phyloP scores from a whole-genome alignment of 257 asterid genomes.

The Phtheirospermum japonicum region DNA sequence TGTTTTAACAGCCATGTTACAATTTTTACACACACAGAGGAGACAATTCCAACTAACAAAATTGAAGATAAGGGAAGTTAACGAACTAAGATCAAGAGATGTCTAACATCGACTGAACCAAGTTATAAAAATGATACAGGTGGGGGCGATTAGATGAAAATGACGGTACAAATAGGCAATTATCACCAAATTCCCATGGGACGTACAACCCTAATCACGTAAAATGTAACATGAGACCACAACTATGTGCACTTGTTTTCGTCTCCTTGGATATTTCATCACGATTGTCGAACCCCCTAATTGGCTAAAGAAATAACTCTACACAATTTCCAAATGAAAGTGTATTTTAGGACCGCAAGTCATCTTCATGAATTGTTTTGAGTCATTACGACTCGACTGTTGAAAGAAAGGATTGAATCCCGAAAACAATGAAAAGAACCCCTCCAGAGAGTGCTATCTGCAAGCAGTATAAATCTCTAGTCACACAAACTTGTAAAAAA shows the following conservation, averaged over 20 bases:
- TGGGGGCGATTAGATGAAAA: neutral
- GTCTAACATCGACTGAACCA: too few species aligned
- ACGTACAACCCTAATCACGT: too few species aligned
- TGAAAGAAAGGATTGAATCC: constrained; percentile 77
- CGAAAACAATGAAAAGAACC: constrained; percentile 70
- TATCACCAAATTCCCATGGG: too few species aligned
- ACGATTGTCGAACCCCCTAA: neutral
- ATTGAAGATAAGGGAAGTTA: too few species aligned
- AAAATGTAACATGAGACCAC: neutral
- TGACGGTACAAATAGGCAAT: constrained; percentile 6
- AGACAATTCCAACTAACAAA: too few species aligned
- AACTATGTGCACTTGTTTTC: neutral
- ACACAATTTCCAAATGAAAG: neutral
- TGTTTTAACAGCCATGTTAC: neutral
- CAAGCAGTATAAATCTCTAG: neutral
- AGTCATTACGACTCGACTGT: constrained; percentile 41
- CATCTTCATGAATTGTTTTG: neutral
- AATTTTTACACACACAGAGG: too few species aligned
- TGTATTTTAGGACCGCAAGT: neutral
- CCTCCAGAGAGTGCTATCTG: constrained; percentile 87
- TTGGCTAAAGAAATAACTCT: too few species aligned
- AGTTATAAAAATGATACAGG: neutral
- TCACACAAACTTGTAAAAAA: constrained; percentile 11
- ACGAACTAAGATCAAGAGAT: too few species aligned
- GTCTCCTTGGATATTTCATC: too few species aligned